These are phyloP conservation scores for Lactarius pseudohatsudake DNA, from an alignment of 768 basidiomycete genomes.

Conservation along the genomic window DNA sequence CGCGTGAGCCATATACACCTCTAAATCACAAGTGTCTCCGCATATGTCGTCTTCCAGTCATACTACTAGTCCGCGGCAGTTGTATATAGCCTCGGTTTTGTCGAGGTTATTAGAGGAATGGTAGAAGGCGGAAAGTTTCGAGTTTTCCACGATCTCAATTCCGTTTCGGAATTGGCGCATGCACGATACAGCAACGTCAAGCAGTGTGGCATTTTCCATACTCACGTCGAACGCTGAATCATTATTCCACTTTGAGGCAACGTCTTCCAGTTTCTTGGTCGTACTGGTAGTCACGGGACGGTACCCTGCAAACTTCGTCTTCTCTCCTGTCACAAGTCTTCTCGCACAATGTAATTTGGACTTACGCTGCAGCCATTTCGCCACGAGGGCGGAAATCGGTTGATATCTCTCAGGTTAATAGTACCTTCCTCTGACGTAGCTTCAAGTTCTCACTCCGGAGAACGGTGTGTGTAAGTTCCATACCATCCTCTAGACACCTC, in stretches of 20 bases:
- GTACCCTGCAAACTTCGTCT: background rate
- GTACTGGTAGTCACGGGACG: background rate
- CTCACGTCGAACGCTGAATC: background rate
- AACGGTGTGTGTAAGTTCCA: background rate
- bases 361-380: background rate
- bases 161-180: background rate
- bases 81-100: background rate
- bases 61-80: background rate
- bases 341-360: background rate
- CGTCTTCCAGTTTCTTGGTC: background rate
- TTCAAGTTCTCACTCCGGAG: background rate
- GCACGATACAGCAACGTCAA: too few species aligned
- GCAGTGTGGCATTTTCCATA: background rate
- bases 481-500: background rate
- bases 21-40: slow-evolving; percentile 3
- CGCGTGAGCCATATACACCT: slow-evolving; percentile 2
- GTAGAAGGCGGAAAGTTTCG: background rate
- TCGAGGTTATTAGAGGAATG: background rate
- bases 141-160: background rate
- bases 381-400: background rate
- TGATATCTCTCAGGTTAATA: background rate
- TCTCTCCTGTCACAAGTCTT: background rate
- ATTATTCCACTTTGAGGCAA: background rate
- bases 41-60: background rate
- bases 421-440: background rate